These are phyloP conservation scores for Aspergillus sp. DNA, from an alignment of 2,329 filamentous ascomycete genomes.

Conservation along the genomic window DNA sequence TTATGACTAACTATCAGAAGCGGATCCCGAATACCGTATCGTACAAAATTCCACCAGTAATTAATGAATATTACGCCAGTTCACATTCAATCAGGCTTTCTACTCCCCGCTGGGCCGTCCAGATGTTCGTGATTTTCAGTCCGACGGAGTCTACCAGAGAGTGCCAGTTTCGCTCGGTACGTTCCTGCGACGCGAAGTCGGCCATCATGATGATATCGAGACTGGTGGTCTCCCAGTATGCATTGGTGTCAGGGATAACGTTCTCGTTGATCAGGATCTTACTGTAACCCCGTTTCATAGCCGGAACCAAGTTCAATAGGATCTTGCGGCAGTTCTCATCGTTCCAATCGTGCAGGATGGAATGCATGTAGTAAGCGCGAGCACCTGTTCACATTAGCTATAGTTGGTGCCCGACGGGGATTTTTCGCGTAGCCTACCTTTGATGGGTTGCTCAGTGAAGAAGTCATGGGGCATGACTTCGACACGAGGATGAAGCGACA, in stretches of 20 bases:
- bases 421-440: slow-evolving; percentile 19
- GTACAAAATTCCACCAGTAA: neutral
- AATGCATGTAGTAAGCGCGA: slow-evolving; percentile 30
- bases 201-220: slow-evolving; percentile 41
- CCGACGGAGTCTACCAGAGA: slow-evolving; percentile 26
- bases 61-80: slow-evolving; percentile 6
- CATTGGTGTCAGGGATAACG: slow-evolving; percentile 30
- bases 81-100: slow-evolving; percentile 21
- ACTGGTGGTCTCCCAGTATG: slow-evolving; percentile 20
- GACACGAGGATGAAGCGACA: slow-evolving; percentile 9
- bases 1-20: too few species aligned
- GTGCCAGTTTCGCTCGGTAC: slow-evolving; percentile 36
- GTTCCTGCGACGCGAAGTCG: slow-evolving; percentile 29
- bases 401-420: too few species aligned
- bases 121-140: slow-evolving; percentile 30
- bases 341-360: slow-evolving; percentile 31
- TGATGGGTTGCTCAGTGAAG: slow-evolving; percentile 40
- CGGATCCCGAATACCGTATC: too few species aligned
- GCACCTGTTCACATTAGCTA: slow-evolving; percentile 19
- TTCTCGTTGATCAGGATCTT: slow-evolving; percentile 41
- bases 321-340: slow-evolving; percentile 27
- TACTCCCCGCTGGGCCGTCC: slow-evolving; percentile 13
- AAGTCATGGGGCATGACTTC: slow-evolving; percentile 40
- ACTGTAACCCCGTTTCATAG: slow-evolving; percentile 35
- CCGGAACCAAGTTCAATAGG: slow-evolving; percentile 19